These are phyloP conservation scores for Aspergillus sp. DNA, from an alignment of 2,329 filamentous ascomycete genomes.

Conservation along the genomic window DNA sequence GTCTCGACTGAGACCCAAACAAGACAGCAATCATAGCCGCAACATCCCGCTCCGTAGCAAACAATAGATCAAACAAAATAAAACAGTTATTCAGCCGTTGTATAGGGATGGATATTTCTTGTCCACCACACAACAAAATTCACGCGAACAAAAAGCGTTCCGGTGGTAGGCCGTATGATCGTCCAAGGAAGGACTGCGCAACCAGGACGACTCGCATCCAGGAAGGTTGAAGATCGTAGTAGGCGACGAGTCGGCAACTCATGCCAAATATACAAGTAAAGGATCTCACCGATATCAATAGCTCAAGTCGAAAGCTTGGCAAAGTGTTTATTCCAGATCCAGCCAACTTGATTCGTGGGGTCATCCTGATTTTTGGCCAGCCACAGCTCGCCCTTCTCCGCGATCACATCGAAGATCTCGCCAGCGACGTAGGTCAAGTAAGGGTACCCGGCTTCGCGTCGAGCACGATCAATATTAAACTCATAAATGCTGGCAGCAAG, in stretches of 20 bases:
- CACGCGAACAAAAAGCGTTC: no score
- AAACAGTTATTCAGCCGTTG: not conserved
- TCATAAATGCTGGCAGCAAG: constrained; percentile 92
- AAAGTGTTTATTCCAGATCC: constrained; percentile 99
- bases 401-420: constrained; percentile 92
- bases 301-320: constrained; percentile 48
- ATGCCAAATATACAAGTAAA: not conserved
- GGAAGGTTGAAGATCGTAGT: no score
- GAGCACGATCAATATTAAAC: constrained; percentile 91
- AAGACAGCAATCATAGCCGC: not conserved
- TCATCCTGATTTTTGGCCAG: constrained; percentile 97
- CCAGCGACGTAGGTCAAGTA: constrained; percentile 94
- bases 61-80: not conserved
- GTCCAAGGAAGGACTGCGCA: no score
- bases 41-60: not conserved
- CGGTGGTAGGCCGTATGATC: no score
- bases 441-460: constrained; percentile 89
- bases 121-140: not conserved
- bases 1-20: not conserved
- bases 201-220: no score
- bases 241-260: not conserved
- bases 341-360: constrained; percentile 71
- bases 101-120: not conserved
- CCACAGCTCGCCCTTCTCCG: constrained; percentile 96
- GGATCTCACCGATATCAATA: not conserved